A percentile compares a stretch with the other conserved stretches of the same genome.
Conservation (phyloP, 2,329 filamentous ascomycete genomes). For the Thelonectria blattea region DNA sequence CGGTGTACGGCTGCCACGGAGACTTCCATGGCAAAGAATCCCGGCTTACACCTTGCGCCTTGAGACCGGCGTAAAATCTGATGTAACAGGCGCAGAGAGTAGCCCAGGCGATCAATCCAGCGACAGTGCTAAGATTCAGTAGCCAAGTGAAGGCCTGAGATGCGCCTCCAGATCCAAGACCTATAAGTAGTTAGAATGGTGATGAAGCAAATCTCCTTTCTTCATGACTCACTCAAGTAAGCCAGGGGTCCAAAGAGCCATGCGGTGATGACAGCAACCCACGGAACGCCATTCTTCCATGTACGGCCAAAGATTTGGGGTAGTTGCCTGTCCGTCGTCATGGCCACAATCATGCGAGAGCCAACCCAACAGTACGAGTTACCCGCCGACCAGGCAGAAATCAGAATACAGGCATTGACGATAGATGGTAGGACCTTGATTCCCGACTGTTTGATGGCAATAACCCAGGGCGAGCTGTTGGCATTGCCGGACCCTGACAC, state of each 20-base stretch:
- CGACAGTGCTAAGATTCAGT: constrained; percentile 70
- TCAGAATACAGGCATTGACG: constrained; percentile 71
- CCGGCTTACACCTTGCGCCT: constrained; percentile 62
- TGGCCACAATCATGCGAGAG: constrained; percentile 72
- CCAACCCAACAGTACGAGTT: constrained; percentile 61
- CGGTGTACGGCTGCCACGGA: constrained; percentile 65
- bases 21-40: constrained; percentile 59
- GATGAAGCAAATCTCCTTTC: rapidly evolving
- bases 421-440: constrained; percentile 69
- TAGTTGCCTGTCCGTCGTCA: constrained; percentile 71
- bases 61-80: constrained; percentile 55
- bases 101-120: constrained; percentile 66
- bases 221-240: constrained; percentile 68
- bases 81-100: constrained; percentile 64
- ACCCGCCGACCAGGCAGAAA: constrained; percentile 68
- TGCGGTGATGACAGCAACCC: constrained; percentile 57
- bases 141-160: constrained; percentile 74
- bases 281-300: constrained; percentile 67
- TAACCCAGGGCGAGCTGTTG: constrained; percentile 68
- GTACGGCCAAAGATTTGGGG: constrained; percentile 66
- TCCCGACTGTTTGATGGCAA: constrained; percentile 70
- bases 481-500: constrained; percentile 47
- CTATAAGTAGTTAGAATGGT: background rate
- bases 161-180: constrained; percentile 51
- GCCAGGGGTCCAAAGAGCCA: constrained; percentile 68